Evolutionary conservation across 2,329 filamentous ascomycete genomes (phyloP).

Genomic region (Annulohypoxylon truncatum): DNA sequence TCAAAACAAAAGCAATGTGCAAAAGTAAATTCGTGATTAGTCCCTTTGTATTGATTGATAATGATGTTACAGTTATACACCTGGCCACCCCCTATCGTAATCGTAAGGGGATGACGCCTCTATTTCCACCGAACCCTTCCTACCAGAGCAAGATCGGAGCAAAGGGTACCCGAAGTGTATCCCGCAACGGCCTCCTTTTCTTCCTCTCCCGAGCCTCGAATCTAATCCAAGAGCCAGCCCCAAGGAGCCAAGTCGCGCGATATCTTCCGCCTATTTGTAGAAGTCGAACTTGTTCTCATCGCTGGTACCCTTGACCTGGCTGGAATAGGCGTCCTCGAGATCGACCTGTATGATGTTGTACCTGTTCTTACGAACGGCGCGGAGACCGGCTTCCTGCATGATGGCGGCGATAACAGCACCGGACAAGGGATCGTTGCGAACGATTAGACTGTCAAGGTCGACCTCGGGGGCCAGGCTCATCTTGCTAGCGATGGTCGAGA

Average conservation of each 20-base stretch:
- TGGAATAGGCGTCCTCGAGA: slow-evolving; percentile 95
- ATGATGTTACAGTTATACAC: slow-evolving; percentile 38
- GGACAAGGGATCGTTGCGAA: slow-evolving; percentile 93
- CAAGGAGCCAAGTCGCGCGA: not conserved
- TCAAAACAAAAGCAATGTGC: not conserved
- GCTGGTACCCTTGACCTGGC: slow-evolving; percentile 86
- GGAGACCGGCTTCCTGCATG: slow-evolving; percentile 97
- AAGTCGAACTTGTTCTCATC: slow-evolving; percentile 87
- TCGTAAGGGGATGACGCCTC: not conserved
- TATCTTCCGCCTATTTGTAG: slow-evolving; percentile 73
- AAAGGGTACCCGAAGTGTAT: not conserved
- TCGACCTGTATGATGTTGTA: slow-evolving; percentile 99
- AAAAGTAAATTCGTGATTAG: slow-evolving; percentile 13
- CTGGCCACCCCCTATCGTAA: slow-evolving; percentile 1
- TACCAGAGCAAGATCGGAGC: not conserved
- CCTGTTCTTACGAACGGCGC: slow-evolving; percentile 95
- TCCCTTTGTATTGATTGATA: slow-evolving; percentile 32
- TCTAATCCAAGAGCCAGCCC: not conserved
- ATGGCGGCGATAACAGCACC: slow-evolving; percentile 97
- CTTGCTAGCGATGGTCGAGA: slow-evolving; percentile 94
- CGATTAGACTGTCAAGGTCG: slow-evolving; percentile 94
- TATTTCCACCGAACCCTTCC: not conserved
- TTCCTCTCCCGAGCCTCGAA: not conserved
- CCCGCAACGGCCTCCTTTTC: not conserved
- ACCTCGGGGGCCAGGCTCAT: slow-evolving; percentile 98